Evolutionary conservation across 2,329 filamentous ascomycete genomes (phyloP), one percentile per base, ranked within the genome.

Genomic region (Dendrostoma leiphaemia): DNA sequence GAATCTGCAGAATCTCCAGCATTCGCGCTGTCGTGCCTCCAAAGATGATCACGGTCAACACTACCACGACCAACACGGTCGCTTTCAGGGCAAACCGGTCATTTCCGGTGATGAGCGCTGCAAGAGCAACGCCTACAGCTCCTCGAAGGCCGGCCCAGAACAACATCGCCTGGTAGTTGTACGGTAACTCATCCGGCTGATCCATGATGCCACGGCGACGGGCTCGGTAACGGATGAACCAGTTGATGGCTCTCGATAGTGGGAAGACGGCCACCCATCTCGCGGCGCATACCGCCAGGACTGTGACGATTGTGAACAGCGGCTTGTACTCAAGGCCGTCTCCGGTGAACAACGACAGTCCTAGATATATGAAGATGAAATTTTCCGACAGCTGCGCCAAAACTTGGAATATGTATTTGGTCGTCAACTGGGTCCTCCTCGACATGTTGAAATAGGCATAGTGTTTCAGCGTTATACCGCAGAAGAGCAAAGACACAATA

Each of bases 371-470:
- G 76, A 99, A 99, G 71, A 99, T 99, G 69, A 99, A 99, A 71
- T 99, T 99, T 74, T 99, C 94, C 0, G 93, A 96, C 43, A 99
- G 75, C 71, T 99, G 94, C 3, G 94, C 90, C 63, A 95, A 86
- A 59, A 96, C 87, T 69, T 96, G 91, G 75, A 99, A 99, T 54
- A 97, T 82, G 73, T 96, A 99, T 71, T 99, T 99, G 49, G 94
- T 99, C 15, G 94, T 96, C 59, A 99, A 85, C 69, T 99, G 94
- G 1, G 94, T 97, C 59, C 94, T 87, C 46, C 94, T 86, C 28
- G 94, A 99, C 94, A 99, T 99, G 76, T 99, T 99, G 80, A 97
- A 97, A 74, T 99, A 99, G 59, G 94, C 94, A 67, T 99, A 99
- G 69, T 99, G 94, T 73, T 99, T 99, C 60, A 99, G 78, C 10